These are phyloP conservation scores for Hygrophila difformis DNA, from an alignment of 257 asterid genomes.

Conservation along the genomic window DNA sequence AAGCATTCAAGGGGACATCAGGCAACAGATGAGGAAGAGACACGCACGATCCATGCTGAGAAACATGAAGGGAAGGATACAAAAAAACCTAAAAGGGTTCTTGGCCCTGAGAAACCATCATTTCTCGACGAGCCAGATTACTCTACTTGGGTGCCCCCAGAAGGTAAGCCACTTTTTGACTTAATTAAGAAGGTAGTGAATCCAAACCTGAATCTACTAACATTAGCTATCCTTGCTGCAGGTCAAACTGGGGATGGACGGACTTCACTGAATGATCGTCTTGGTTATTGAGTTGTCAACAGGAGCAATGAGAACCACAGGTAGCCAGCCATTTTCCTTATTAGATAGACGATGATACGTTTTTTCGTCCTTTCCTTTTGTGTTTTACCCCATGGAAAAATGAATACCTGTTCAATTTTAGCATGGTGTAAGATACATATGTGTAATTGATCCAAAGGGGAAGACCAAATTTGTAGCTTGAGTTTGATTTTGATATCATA, in stretches of 20 bases:
- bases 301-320: too few species aligned
- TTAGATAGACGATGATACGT: too few species aligned
- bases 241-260: conserved; percentile 98
- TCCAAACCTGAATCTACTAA: neutral
- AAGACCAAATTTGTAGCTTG: too few species aligned
- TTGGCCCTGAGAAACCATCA: conserved; percentile 81
- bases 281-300: conserved; percentile 43
- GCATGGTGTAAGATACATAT: too few species aligned
- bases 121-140: conserved; percentile 46
- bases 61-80: conserved; percentile 31
- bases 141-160: conserved; percentile 86
- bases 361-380: too few species aligned
- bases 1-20: conserved; percentile 61
- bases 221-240: conserved; percentile 20
- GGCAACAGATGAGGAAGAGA: conserved; percentile 38
- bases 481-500: too few species aligned
- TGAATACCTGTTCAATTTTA: too few species aligned
- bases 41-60: conserved; percentile 20
- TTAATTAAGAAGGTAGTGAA: neutral
- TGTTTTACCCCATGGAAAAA: too few species aligned
- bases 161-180: conserved; percentile 42
- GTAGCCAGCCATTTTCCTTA: too few species aligned
- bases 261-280: conserved; percentile 76
- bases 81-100: conserved; percentile 47
- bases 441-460: too few species aligned